These are phyloP conservation scores for Trichoderma lentiforme DNA, from an alignment of 2,329 filamentous ascomycete species.

Conservation along the genomic window DNA sequence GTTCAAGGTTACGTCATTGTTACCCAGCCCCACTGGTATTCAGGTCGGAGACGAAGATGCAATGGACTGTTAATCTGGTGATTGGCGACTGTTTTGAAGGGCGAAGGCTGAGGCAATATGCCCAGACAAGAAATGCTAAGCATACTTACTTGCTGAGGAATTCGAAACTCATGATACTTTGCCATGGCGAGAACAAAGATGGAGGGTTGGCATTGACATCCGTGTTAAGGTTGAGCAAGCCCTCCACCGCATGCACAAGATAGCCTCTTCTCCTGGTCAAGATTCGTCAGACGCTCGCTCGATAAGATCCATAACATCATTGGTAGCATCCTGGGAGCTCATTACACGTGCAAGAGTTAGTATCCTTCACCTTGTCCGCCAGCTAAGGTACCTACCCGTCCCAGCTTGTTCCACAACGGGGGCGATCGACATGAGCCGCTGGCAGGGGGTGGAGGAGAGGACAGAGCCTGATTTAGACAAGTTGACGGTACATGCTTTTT, in stretches of 20 bases:
- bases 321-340: background rate
- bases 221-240: background rate
- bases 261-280: background rate
- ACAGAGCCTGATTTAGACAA: background rate
- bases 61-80: background rate
- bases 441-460: background rate
- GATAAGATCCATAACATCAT: background rate
- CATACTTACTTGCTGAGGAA: background rate
- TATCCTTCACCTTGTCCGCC: background rate
- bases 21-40: background rate
- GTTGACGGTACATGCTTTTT: background rate
- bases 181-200: background rate
- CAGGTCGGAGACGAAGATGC: background rate
- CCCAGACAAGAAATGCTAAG: background rate
- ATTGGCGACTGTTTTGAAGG: background rate
- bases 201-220: background rate
- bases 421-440: constrained; percentile 5
- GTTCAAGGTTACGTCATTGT: constrained; percentile 1
- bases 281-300: background rate
- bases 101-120: background rate
- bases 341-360: background rate
- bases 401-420: constrained; percentile 5
- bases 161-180: background rate
- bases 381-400: constrained; percentile 9
- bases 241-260: background rate